phyloP scores from a whole-genome alignment of 345 rosid genomes.

The Salix purpurea region DNA sequence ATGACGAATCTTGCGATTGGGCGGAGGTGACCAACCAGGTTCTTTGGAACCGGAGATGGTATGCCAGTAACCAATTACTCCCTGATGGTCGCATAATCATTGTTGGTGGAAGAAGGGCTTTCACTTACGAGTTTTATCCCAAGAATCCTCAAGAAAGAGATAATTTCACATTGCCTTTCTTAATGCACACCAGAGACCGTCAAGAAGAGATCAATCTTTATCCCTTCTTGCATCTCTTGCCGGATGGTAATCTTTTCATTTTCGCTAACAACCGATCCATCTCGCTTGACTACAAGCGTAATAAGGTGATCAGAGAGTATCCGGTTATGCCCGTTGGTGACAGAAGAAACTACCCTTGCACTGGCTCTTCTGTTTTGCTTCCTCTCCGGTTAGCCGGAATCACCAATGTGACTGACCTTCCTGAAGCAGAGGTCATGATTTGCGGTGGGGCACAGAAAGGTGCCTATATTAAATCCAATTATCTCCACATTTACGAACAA shows the following conservation, averaged over 20 bases:
- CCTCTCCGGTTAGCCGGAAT: constrained; percentile 39
- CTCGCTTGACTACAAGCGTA: constrained; percentile 40
- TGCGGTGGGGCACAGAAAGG: constrained; percentile 77
- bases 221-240: constrained; percentile 69
- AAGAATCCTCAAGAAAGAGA: neutral
- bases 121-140: constrained; percentile 23
- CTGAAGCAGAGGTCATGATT: constrained; percentile 61
- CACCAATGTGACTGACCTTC: constrained; percentile 16
- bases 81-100: constrained; percentile 23
- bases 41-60: constrained; percentile 21
- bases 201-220: constrained; percentile 77
- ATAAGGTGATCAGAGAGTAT: constrained; percentile 49
- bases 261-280: constrained; percentile 73
- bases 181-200: constrained; percentile 55
- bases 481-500: constrained; percentile 34
- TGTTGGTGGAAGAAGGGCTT: constrained; percentile 21
- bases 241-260: constrained; percentile 71
- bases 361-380: constrained; percentile 81
- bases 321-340: constrained; percentile 62
- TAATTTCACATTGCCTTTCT: constrained; percentile 33
- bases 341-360: constrained; percentile 67
- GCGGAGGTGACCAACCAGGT: constrained; percentile 31
- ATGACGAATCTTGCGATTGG: constrained; percentile 53
- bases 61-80: constrained; percentile 17
- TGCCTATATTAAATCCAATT: constrained; percentile 41